Conservation (phyloP, 306 rosid genomes). For the Gastrolobium bilobum region DNA sequence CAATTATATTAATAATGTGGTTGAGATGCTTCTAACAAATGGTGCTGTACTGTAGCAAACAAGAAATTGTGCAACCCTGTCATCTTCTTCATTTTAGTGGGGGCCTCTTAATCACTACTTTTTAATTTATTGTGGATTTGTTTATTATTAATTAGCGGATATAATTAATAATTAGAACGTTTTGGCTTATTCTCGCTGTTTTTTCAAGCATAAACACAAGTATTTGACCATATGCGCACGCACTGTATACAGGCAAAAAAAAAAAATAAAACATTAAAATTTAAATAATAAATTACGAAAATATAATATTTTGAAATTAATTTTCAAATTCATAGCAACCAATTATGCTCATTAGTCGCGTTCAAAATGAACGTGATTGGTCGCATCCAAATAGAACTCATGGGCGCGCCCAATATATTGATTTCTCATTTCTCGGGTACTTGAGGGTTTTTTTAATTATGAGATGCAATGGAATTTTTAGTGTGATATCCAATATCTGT, state of each 20-base stretch:
- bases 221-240: not conserved
- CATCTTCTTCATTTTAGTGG: conserved; percentile 25
- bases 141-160: not conserved
- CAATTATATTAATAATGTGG: conserved; percentile 30
- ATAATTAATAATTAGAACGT: not conserved
- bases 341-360: too few relatives aligned
- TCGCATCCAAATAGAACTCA: too few relatives aligned
- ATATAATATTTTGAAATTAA: too few relatives aligned
- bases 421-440: conserved; percentile 37
- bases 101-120: conserved; percentile 32
- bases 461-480: not conserved
- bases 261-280: too few relatives aligned
- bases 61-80: conserved; percentile 30
- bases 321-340: too few relatives aligned
- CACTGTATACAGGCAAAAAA: not conserved
- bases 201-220: conserved; percentile 7
- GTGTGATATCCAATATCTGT: not conserved
- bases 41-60: conserved; percentile 37
- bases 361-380: too few relatives aligned
- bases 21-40: conserved; percentile 37
- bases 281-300: too few relatives aligned
- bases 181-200: not conserved
- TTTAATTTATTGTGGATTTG: not conserved
- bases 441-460: not conserved
- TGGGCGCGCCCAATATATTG: not conserved